phyloP scores from a whole-genome alignment of 345 rosid genomes.

The Linum tenue region DNA sequence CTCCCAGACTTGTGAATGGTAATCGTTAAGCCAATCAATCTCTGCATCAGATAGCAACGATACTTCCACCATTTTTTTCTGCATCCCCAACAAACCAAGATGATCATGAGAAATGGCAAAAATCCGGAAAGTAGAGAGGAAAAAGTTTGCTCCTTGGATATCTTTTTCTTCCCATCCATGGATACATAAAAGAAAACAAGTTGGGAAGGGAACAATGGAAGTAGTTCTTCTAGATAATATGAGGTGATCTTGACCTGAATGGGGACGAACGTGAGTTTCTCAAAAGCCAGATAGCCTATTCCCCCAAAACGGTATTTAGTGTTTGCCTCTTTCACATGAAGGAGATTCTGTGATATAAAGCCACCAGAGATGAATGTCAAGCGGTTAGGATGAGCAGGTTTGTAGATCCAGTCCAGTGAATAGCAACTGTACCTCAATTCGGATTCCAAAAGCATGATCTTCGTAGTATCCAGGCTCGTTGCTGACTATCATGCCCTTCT shows the following conservation, averaged over 20 bases:
- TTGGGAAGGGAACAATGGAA: neutral
- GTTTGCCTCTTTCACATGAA: conserved; percentile 49
- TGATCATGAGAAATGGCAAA: neutral
- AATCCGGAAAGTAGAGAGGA: no score
- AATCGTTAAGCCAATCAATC: conserved; percentile 68
- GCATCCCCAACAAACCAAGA: conserved; percentile 18
- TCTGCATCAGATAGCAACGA: conserved; percentile 54
- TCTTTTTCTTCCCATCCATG: no score
- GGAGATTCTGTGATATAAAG: conserved; percentile 56
- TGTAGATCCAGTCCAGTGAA: neutral
- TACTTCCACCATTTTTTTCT: conserved; percentile 64
- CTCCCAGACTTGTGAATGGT: conserved; percentile 86
- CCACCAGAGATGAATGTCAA: conserved; percentile 3
- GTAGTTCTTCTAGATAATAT: neutral
- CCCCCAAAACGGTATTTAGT: conserved; percentile 87
- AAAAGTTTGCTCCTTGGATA: no score
- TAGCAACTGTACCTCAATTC: conserved; percentile 59
- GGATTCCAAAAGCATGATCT: conserved; percentile 94
- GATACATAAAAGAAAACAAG: neutral
- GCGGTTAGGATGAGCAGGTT: neutral
- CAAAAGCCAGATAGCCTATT: conserved; percentile 64
- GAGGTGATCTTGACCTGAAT: conserved; percentile 49
- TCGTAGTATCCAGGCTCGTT: conserved; percentile 98
- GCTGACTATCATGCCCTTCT: conserved; percentile 90
- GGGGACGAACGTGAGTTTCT: conserved; percentile 78